Evolutionary conservation across 805 yeast species (phyloP).

Genomic region (Scheffersomyces lignosus): DNA sequence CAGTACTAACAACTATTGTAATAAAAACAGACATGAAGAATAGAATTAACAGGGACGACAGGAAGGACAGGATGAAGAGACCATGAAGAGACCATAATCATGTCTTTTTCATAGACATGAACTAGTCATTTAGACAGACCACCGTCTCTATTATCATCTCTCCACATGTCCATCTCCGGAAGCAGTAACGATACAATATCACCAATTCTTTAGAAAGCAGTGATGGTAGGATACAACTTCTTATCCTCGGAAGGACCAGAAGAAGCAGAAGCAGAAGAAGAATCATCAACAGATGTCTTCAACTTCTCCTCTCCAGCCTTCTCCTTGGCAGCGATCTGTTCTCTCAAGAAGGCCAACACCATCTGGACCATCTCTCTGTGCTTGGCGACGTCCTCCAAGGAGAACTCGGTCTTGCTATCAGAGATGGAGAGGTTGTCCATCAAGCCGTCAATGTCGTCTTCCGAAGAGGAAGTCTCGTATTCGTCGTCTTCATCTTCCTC

Average conservation of each 20-base stretch:
- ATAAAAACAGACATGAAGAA: too few species aligned
- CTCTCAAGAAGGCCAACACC: constrained; percentile 33
- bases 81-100: too few species aligned
- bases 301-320: constrained; percentile 2
- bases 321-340: constrained; percentile 11
- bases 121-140: too few species aligned
- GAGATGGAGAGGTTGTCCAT: constrained; percentile 13
- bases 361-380: constrained; percentile 36
- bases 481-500: constrained; percentile 10
- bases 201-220: constrained; percentile 33
- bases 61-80: too few species aligned
- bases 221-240: constrained; percentile 39
- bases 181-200: too few species aligned
- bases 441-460: constrained; percentile 11
- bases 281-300: constrained; percentile 2
- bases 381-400: constrained; percentile 27
- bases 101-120: too few species aligned
- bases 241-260: constrained; percentile 7
- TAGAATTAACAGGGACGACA: too few species aligned
- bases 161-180: too few species aligned
- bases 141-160: too few species aligned
- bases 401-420: constrained; percentile 13
- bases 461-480: too few species aligned
- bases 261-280: constrained; percentile 2
- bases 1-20: too few species aligned